These are phyloP conservation scores for Tolypocladium guangdongense DNA, from an alignment of 2,329 filamentous ascomycete species.

Conservation along the genomic window DNA sequence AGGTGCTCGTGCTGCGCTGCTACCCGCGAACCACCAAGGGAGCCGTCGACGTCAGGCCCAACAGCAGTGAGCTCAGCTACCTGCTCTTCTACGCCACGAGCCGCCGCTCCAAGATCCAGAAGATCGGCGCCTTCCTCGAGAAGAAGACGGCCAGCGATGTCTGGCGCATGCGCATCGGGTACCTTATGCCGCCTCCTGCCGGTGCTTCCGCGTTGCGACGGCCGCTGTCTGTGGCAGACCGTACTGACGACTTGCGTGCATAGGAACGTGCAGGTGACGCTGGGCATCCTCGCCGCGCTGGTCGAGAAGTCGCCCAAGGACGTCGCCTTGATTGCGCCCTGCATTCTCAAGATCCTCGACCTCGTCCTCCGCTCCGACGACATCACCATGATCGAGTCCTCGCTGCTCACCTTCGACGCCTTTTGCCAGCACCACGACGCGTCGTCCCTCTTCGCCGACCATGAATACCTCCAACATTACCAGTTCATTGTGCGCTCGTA, in stretches of 20 bases:
- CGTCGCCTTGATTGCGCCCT: conserved; percentile 75
- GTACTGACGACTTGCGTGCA: not conserved
- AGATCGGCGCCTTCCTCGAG: conserved; percentile 89
- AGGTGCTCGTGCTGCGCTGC: conserved; percentile 91
- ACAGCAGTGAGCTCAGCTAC: conserved; percentile 93
- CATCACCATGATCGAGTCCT: conserved; percentile 87
- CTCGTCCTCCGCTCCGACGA: conserved; percentile 77
- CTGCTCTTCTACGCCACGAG: conserved; percentile 94
- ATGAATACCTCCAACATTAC: conserved; percentile 72
- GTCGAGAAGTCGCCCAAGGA: conserved; percentile 91
- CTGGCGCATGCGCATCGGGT: conserved; percentile 81
- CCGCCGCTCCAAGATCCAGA: conserved; percentile 87
- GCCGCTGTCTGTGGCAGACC: not conserved
- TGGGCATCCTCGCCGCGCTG: conserved; percentile 82
- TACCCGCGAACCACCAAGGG: conserved; percentile 90
- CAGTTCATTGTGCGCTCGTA: conserved; percentile 73
- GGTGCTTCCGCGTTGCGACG: not conserved
- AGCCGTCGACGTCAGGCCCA: conserved; percentile 85
- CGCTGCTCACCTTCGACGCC: conserved; percentile 72
- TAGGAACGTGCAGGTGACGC: conserved; percentile 87
- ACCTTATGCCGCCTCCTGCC: conserved; percentile 15
- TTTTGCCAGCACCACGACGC: conserved; percentile 86
- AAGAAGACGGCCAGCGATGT: conserved; percentile 89
- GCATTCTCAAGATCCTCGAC: conserved; percentile 74
- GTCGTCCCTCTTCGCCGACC: conserved; percentile 74